These are phyloP conservation scores for Pseudopediastrum boryanum DNA, from an alignment of 139 green algal species.

Conservation along the genomic window DNA sequence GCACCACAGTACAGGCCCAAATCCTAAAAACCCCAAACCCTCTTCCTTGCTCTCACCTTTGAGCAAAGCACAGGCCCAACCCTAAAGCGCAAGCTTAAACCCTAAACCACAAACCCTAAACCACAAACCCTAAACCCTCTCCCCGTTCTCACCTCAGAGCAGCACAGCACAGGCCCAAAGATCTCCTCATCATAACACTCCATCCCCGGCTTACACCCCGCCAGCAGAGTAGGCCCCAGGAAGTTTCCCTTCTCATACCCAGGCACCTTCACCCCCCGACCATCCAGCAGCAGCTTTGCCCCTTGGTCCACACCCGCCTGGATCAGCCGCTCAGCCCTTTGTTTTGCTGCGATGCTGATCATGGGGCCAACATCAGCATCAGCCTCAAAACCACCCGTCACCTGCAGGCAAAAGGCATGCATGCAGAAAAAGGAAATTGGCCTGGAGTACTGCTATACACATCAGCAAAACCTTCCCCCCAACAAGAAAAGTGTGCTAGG, in stretches of 20 bases:
- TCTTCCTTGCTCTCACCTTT: no score
- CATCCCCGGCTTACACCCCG: slow-evolving; percentile 80
- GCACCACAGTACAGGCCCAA: no score
- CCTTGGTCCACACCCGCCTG: slow-evolving; percentile 67
- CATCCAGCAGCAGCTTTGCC: slow-evolving; percentile 77
- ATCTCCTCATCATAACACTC: slow-evolving; percentile 94
- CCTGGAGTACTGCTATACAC: no score
- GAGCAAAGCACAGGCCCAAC: no score
- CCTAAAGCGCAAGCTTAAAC: no score
- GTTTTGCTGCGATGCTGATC: slow-evolving; percentile 73
- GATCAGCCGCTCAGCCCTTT: slow-evolving; percentile 78
- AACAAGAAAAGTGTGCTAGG: no score
- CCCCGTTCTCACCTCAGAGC: slow-evolving; percentile 65
- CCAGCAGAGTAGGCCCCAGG: slow-evolving; percentile 90
- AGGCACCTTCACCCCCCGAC: slow-evolving; percentile 66
- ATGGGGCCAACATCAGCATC: slow-evolving; percentile 90
- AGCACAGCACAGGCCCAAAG: slow-evolving; percentile 93
- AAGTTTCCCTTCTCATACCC: slow-evolving; percentile 90
- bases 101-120: no score
- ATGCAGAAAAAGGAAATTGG: no score
- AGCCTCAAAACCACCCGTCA: slow-evolving; percentile 77
- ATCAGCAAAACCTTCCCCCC: no score
- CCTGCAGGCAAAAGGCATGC: slow-evolving; percentile 51
- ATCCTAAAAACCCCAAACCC: no score
- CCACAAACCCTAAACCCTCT: background rate